These are phyloP conservation scores for Chalara sp. DNA, from an alignment of 2,329 filamentous ascomycete species.

Conservation along the genomic window DNA sequence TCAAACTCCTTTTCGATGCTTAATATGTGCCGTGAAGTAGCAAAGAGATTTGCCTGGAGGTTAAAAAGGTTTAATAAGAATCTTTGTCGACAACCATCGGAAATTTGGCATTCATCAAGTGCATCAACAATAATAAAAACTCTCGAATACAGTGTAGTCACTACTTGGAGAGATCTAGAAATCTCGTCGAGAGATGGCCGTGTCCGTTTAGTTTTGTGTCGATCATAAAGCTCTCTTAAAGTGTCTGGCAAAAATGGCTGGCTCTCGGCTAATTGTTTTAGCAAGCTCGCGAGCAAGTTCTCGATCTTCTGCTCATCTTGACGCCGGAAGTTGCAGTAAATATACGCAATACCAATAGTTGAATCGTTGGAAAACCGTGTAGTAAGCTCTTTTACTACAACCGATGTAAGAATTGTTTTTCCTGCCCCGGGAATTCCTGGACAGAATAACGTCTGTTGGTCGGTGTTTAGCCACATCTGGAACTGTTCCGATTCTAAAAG, in stretches of 20 bases:
- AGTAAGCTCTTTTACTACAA: neutral
- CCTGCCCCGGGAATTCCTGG: neutral
- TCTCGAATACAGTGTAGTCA: neutral
- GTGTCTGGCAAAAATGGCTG: neutral
- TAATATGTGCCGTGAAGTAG: neutral
- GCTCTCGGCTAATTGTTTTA: neutral
- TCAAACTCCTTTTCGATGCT: neutral
- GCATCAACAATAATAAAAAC: neutral
- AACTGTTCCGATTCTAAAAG: neutral
- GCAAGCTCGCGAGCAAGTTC: neutral
- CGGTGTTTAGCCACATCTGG: neutral
- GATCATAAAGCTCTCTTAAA: neutral
- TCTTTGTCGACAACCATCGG: neutral
- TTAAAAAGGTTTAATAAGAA: neutral
- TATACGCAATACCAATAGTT: neutral
- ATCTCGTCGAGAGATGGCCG: neutral
- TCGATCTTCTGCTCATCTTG: neutral
- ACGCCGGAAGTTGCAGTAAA: slow-evolving; percentile 9
- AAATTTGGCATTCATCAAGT: neutral
- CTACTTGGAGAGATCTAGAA: neutral
- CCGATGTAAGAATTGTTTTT: neutral
- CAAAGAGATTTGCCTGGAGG: neutral
- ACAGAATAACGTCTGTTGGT: neutral
- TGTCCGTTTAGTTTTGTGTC: neutral
- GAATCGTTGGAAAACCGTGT: neutral